Evolutionary conservation across 192 early-diverging fungal species (phyloP).

Genomic region (Bifiguratus adelaidae): DNA sequence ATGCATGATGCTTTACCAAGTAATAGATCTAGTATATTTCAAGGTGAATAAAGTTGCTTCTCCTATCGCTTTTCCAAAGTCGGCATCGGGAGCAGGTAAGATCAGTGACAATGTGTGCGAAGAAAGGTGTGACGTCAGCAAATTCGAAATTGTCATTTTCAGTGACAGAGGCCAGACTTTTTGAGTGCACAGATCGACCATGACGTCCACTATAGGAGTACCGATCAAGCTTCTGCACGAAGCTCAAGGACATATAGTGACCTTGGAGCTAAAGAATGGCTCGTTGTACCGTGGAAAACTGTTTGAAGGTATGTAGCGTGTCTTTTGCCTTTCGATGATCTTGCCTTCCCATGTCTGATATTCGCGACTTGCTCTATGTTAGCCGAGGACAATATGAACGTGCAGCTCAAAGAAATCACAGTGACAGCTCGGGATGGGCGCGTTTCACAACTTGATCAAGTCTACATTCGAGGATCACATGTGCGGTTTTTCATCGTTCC

Average conservation of each 20-base stretch:
- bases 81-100: too few species aligned
- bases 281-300: slow-evolving; percentile 91
- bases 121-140: too few species aligned
- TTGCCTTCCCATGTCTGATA: neutral
- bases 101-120: too few species aligned
- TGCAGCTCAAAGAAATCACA: slow-evolving; percentile 90
- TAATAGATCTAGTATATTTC: too few species aligned
- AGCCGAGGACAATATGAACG: slow-evolving; percentile 99
- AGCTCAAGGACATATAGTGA: slow-evolving; percentile 93
- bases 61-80: too few species aligned
- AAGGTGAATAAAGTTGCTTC: too few species aligned
- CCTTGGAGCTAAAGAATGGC: slow-evolving; percentile 92
- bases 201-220: slow-evolving; percentile 85
- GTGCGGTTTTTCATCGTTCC: slow-evolving; percentile 95
- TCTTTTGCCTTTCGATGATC: neutral
- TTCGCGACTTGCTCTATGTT: neutral
- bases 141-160: too few species aligned
- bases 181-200: too few species aligned
- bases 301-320: slow-evolving; percentile 52
- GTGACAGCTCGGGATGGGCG: slow-evolving; percentile 90
- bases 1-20: too few species aligned
- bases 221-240: slow-evolving; percentile 96
- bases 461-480: slow-evolving; percentile 89
- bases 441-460: slow-evolving; percentile 86
- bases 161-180: too few species aligned